Percentiles rank a stretch among this genome's conserved stretches.
Conservation (phyloP, 495 filamentous ascomycete species). For the Lentithecium fluviatile region DNA sequence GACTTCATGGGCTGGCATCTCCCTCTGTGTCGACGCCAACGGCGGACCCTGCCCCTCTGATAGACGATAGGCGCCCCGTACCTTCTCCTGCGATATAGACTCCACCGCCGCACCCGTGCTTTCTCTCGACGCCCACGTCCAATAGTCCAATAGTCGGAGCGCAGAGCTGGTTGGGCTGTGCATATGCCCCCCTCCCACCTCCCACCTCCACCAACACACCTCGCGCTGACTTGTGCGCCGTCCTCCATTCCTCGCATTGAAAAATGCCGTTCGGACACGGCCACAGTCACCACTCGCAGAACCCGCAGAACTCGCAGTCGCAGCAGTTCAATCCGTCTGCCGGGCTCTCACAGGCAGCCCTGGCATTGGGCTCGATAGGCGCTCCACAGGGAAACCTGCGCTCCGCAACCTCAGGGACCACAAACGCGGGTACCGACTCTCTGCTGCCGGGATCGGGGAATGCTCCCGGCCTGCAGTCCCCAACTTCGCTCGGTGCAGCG, state of each 20-base stretch:
- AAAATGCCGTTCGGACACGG: constrained; percentile 29
- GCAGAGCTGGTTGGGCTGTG: not conserved
- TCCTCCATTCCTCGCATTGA: not conserved
- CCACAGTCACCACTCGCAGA: constrained; percentile 33
- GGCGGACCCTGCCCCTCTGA: too few species aligned
- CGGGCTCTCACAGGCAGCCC: constrained; percentile 47
- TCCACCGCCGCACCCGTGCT: too few species aligned
- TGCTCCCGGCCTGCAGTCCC: constrained; percentile 36
- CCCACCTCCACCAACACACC: too few species aligned
- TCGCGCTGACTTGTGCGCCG: too few species aligned
- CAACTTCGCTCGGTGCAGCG: constrained; percentile 47
- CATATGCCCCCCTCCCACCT: not conserved
- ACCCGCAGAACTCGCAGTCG: constrained; percentile 7
- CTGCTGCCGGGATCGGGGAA: constrained; percentile 39
- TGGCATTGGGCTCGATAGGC: constrained; percentile 51
- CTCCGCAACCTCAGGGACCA: constrained; percentile 41
- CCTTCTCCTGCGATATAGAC: too few species aligned
- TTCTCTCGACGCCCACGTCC: too few species aligned
- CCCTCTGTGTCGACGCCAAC: too few species aligned
- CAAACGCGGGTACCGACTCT: constrained; percentile 42
- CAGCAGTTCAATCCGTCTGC: constrained; percentile 29
- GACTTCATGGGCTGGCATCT: too few species aligned
- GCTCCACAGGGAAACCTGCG: constrained; percentile 47
- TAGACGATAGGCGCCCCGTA: too few species aligned
- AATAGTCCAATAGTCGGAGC: not conserved